These are phyloP conservation scores for Furcasterigmium sp. DNA, from an alignment of 2,329 filamentous ascomycete species.

Conservation along the genomic window DNA sequence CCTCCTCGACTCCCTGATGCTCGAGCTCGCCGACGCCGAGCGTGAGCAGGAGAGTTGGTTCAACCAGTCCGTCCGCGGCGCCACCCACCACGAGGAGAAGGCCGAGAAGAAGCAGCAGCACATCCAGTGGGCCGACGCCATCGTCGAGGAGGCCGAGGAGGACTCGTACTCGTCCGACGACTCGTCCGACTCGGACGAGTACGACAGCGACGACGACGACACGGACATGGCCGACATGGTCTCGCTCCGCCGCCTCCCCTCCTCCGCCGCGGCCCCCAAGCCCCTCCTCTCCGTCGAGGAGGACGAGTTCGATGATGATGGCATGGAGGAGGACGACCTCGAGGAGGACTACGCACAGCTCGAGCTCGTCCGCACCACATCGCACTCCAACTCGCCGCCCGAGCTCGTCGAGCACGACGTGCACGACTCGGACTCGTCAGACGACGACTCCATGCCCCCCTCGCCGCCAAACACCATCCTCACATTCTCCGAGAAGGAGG, in stretches of 20 bases:
- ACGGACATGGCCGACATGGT: slow-evolving; percentile 48
- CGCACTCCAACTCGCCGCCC: slow-evolving; percentile 60
- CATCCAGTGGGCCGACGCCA: slow-evolving; percentile 81
- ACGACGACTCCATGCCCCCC: slow-evolving; percentile 70
- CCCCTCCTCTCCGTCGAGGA: slow-evolving; percentile 29
- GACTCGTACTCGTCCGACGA: slow-evolving; percentile 54
- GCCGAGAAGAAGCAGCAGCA: slow-evolving; percentile 49
- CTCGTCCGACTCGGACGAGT: slow-evolving; percentile 25
- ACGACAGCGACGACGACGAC: slow-evolving; percentile 47
- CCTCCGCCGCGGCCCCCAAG: slow-evolving; percentile 23
- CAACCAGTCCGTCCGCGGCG: slow-evolving; percentile 86
- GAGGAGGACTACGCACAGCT: slow-evolving; percentile 63
- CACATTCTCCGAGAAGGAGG: slow-evolving; percentile 55
- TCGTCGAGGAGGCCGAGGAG: slow-evolving; percentile 68
- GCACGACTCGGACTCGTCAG: slow-evolving; percentile 62
- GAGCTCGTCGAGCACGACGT: slow-evolving; percentile 66
- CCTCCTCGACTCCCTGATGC: slow-evolving; percentile 93
- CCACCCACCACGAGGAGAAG: slow-evolving; percentile 34
- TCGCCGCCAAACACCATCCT: slow-evolving; percentile 57
- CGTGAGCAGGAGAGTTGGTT: slow-evolving; percentile 96
- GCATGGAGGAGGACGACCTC: slow-evolving; percentile 47
- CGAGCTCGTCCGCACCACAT: slow-evolving; percentile 62
- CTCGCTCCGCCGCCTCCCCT: slow-evolving; percentile 40
- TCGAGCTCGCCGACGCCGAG: slow-evolving; percentile 86
- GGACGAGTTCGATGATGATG: slow-evolving; percentile 35